Conservation (phyloP, 192 early-diverging fungal genomes). For the Entomortierella chlamydospora region DNA sequence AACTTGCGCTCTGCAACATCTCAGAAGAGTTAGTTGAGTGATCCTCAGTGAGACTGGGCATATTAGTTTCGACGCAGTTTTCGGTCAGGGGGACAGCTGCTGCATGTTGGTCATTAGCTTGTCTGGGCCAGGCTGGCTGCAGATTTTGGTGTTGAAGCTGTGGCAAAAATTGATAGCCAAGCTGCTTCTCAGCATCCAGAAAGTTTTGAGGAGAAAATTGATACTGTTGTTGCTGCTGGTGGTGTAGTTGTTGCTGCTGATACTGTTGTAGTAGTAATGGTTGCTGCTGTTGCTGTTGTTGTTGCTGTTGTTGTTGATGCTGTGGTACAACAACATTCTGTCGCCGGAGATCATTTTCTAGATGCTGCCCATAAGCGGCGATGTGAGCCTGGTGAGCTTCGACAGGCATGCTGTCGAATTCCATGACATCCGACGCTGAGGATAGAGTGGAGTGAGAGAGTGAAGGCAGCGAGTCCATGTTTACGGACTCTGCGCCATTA, state of each 20-base stretch:
- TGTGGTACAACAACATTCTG: not conserved
- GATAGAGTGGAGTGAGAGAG: conserved; percentile 21
- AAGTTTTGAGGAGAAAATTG: not conserved
- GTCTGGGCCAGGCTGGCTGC: no score
- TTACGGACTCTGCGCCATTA: not conserved
- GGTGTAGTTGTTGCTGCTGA: conserved; percentile 11
- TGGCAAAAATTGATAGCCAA: no score
- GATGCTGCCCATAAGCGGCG: conserved; percentile 1
- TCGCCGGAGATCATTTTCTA: not conserved
- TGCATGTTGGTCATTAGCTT: no score
- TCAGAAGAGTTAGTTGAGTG: not conserved
- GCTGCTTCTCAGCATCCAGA: not conserved
- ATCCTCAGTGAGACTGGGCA: not conserved
- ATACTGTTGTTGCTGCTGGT: not conserved
- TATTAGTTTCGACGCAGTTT: not conserved
- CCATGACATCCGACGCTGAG: conserved; percentile 11
- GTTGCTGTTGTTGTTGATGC: not conserved
- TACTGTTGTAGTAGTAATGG: conserved; percentile 3
- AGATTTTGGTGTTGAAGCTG: no score
- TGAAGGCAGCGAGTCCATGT: conserved; percentile 36
- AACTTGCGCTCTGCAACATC: conserved; percentile 5
- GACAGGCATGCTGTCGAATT: conserved; percentile 15
- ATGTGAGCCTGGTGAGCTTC: conserved; percentile 29
- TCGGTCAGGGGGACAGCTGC: not conserved
- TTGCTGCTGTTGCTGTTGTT: conserved; percentile 13